Percentiles rank a stretch among this genome's conserved stretches.
Evolutionary conservation across 108 stramenopile genomes (phyloP).

Genomic region (Parmales sp.): DNA sequence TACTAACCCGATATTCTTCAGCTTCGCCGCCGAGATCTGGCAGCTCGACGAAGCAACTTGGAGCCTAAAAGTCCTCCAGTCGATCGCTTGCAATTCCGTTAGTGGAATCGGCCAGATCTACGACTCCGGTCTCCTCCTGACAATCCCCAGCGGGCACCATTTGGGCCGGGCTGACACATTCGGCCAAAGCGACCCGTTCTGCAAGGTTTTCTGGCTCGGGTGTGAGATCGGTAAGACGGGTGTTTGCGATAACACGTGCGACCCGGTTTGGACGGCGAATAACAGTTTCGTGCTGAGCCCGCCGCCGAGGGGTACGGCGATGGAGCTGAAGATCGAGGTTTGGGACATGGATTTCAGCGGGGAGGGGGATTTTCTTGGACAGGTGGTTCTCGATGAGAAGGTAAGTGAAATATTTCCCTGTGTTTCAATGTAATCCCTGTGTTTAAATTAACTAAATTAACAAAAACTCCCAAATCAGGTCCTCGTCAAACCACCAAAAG

Average conservation of each 20-base stretch:
- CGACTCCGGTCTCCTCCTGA: not conserved
- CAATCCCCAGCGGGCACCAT: not conserved
- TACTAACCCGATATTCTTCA: too few species aligned
- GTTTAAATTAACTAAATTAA: too few species aligned
- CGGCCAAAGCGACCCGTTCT: constrained; percentile 9
- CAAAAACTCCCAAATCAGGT: too few species aligned
- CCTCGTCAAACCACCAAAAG: not conserved
- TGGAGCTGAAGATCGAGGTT: constrained; percentile 5
- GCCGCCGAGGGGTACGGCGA: not conserved
- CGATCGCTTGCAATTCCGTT: constrained; percentile 1
- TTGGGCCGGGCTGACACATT: not conserved
- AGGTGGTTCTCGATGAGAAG: not conserved
- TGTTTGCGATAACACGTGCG: not conserved
- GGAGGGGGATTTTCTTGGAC: not conserved
- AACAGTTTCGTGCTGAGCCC: not conserved
- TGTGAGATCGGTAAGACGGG: not conserved
- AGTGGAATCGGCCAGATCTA: not conserved
- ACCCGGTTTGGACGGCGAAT: constrained; percentile 6
- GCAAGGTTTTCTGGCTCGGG: constrained; percentile 5
- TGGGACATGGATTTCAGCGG: constrained; percentile 9
- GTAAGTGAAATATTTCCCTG: too few species aligned
- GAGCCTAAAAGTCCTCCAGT: not conserved
- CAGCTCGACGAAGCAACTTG: not conserved
- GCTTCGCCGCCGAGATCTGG: constrained; percentile 2
- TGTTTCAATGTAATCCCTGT: too few species aligned